A percentile compares a stretch with the other conserved stretches of the same genome.
These are phyloP conservation scores for Rhodotorula sp. DNA, from an alignment of 1,284 basidiomycete species.

Conservation along the genomic window DNA sequence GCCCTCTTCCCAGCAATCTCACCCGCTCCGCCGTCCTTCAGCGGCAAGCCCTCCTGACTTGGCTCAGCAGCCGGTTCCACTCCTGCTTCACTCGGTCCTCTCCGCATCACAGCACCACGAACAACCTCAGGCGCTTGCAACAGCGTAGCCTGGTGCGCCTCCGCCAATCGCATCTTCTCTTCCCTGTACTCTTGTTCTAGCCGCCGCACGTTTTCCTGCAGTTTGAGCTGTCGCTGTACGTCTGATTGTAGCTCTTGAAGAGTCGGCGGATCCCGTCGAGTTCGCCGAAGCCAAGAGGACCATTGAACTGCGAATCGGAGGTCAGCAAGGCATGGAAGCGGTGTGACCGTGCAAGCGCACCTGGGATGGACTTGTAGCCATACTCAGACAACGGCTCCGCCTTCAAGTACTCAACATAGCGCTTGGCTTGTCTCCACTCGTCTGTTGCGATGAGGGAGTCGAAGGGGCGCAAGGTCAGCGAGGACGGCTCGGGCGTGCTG, in stretches of 20 bases:
- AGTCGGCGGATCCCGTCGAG: slow-evolving; percentile 21
- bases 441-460: background rate
- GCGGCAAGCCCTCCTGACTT: slow-evolving; percentile 10
- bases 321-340: background rate
- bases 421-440: slow-evolving; percentile 35
- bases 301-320: slow-evolving; percentile 27
- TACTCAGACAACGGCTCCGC: slow-evolving; percentile 28
- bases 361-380: slow-evolving; percentile 27
- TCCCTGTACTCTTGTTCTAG: slow-evolving; percentile 22
- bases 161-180: slow-evolving; percentile 24
- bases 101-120: background rate
- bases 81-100: background rate
- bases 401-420: slow-evolving; percentile 33
- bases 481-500: too few relatives aligned
- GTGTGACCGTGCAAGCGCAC: background rate
- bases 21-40: slow-evolving; percentile 5
- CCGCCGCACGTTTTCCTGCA: slow-evolving; percentile 24
- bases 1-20: background rate
- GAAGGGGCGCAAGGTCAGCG: background rate
- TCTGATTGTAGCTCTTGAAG: slow-evolving; percentile 25
- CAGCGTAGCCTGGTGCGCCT: background rate
- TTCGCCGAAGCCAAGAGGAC: slow-evolving; percentile 34
- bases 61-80: background rate
- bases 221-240: slow-evolving; percentile 10
- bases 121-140: background rate